phyloP scores from a whole-genome alignment of 2,329 filamentous ascomycete genomes.

The Blastomyces silverae region DNA sequence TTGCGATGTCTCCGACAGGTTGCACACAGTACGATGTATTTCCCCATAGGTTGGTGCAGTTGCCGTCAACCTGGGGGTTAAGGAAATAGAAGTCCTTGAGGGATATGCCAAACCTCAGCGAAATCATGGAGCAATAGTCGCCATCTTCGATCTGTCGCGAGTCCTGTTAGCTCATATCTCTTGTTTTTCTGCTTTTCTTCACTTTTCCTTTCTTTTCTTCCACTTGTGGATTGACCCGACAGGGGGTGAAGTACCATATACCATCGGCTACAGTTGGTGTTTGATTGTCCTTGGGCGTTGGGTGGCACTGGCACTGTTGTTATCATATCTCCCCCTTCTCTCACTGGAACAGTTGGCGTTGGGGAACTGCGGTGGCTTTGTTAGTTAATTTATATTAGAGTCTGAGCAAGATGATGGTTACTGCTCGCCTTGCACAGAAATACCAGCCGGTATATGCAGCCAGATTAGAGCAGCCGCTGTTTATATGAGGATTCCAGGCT shows the following conservation, averaged over 20 bases:
- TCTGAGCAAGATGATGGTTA: neutral
- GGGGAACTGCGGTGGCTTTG: neutral
- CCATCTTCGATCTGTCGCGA: neutral
- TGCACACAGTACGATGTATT: conserved; percentile 9
- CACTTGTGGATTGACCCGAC: neutral
- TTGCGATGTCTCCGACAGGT: neutral
- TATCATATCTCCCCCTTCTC: neutral
- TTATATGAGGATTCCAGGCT: conserved; percentile 21
- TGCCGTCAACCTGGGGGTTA: conserved; percentile 14
- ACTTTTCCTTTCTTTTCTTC: neutral
- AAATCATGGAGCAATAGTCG: conserved; percentile 16
- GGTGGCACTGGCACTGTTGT: neutral
- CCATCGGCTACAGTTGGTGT: conserved; percentile 7
- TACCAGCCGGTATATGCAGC: conserved; percentile 6
- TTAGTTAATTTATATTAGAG: neutral
- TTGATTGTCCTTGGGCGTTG: conserved; percentile 4
- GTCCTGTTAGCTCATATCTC: neutral
- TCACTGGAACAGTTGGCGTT: conserved; percentile 1
- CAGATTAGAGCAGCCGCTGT: conserved; percentile 20
- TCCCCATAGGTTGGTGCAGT: conserved; percentile 15
- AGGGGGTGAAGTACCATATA: neutral
- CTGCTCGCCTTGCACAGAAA: neutral
- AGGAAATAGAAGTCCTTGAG: conserved; percentile 17
- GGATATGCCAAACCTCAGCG: conserved; percentile 13
- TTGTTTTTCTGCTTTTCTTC: neutral